Conservation (phyloP, 2,329 filamentous ascomycete species). For the Fusarium drepaniforme region DNA sequence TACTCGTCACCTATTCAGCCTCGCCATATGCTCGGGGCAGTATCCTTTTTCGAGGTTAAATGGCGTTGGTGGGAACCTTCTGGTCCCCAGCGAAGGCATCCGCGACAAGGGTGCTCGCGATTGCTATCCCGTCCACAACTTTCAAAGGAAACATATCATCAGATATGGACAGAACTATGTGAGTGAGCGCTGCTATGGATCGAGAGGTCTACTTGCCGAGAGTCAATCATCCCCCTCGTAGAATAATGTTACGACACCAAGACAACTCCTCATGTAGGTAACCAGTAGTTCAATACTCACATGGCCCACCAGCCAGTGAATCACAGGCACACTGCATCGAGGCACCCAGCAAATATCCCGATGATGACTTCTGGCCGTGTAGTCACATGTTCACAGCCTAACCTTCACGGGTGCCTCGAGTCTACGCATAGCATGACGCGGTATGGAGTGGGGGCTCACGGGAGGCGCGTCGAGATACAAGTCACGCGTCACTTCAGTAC, state of each 20-base stretch:
- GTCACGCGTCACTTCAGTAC: not conserved
- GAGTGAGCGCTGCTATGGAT: not conserved
- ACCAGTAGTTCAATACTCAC: not conserved
- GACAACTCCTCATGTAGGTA: not conserved
- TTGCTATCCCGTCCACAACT: not conserved
- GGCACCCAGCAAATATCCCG: not conserved
- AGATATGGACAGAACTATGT: not conserved
- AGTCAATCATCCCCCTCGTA: not conserved
- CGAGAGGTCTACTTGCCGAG: not conserved
- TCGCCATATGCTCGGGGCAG: not conserved
- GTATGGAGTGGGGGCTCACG: not conserved
- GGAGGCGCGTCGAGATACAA: not conserved
- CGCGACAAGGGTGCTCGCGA: not conserved
- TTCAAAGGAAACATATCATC: not conserved
- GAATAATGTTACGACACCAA: not conserved
- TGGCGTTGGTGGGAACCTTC: not conserved
- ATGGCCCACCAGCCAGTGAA: not conserved
- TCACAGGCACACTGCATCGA: not conserved
- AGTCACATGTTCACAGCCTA: not conserved
- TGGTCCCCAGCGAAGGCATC: not conserved
- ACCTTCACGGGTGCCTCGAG: not conserved
- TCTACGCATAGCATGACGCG: not conserved
- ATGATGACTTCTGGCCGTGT: not conserved
- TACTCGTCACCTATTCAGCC: not conserved
- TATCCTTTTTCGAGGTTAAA: not conserved